A percentile compares a stretch with the other conserved stretches of the same genome.
Conservation (phyloP, 768 basidiomycete genomes). For the Suillus luteus region DNA sequence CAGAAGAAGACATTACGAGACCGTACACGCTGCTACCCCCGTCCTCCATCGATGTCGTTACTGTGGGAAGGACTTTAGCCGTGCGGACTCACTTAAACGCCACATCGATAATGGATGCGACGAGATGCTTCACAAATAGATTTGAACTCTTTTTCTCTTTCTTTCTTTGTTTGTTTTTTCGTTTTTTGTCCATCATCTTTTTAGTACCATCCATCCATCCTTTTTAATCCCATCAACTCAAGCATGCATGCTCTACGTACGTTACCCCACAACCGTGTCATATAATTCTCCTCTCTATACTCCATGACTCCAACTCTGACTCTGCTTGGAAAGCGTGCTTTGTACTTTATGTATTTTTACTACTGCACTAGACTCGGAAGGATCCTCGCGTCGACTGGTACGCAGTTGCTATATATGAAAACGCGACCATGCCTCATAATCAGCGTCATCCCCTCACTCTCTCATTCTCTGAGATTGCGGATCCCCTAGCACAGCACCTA, state of each 20-base stretch:
- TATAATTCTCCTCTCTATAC: not conserved
- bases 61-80: constrained; percentile 79
- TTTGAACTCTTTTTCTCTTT: not conserved
- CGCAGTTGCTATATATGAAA: constrained; percentile 5
- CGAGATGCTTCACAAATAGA: constrained; percentile 49
- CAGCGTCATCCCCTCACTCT: not conserved
- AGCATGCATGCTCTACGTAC: not conserved
- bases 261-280: constrained; percentile 7
- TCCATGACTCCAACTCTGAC: too few relatives aligned
- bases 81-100: constrained; percentile 78
- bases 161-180: constrained; percentile 2
- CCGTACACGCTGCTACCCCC: constrained; percentile 66
- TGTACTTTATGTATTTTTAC: constrained; percentile 16
- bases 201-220: not conserved
- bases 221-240: constrained; percentile 1
- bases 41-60: constrained; percentile 68
- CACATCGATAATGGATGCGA: constrained; percentile 83
- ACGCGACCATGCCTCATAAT: not conserved
- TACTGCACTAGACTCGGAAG: constrained; percentile 21
- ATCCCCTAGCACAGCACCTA: not conserved
- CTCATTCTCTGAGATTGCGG: not conserved
- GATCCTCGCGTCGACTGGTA: constrained; percentile 10
- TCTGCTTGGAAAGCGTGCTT: constrained; percentile 11
- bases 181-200: constrained; percentile 3
- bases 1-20: constrained; percentile 79